A percentile compares a stretch with the other conserved stretches of the same genome.
These are phyloP conservation scores for Tetrahymena malaccensis DNA, from an alignment of 73 alveolate species.

Conservation along the genomic window DNA sequence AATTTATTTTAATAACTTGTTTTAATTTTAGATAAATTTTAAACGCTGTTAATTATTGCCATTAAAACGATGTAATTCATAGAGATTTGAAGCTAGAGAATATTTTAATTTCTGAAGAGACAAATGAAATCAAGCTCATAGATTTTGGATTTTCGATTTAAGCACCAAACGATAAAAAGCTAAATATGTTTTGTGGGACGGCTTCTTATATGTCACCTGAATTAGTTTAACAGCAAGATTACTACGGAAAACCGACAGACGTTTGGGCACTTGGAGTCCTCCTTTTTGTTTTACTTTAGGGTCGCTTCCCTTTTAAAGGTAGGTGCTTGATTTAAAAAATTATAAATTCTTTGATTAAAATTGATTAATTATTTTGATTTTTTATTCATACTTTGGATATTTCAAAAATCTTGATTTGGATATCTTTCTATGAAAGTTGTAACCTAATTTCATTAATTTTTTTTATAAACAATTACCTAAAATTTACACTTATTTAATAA, in stretches of 20 bases:
- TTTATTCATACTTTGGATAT: no score
- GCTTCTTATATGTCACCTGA: conserved; percentile 97
- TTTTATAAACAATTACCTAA: neutral
- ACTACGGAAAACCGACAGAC: conserved; percentile 52
- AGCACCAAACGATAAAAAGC: conserved; percentile 37
- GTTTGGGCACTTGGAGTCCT: conserved; percentile 53
- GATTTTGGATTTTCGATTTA: conserved; percentile 51
- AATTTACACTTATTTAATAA: neutral
- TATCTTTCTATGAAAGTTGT: neutral
- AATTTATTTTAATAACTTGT: neutral
- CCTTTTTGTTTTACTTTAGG: conserved; percentile 37
- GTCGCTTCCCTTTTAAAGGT: conserved; percentile 50
- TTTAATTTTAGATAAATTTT: conserved; percentile 40
- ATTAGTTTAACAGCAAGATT: conserved; percentile 48
- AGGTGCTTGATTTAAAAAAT: neutral
- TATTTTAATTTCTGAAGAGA: conserved; percentile 35
- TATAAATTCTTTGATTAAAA: neutral
- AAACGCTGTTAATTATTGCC: conserved; percentile 50
- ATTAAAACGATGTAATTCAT: conserved; percentile 41
- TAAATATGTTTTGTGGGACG: conserved; percentile 70
- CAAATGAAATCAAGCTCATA: conserved; percentile 24
- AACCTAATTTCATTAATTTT: neutral
- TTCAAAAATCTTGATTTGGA: neutral
- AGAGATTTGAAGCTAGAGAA: conserved; percentile 48
- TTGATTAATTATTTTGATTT: conserved; percentile 7